Evolutionary conservation across 1,284 basidiomycete species (phyloP), one percentile per base, ranked within the genome.

Genomic region (Ustanciosporium gigantosporum): DNA sequence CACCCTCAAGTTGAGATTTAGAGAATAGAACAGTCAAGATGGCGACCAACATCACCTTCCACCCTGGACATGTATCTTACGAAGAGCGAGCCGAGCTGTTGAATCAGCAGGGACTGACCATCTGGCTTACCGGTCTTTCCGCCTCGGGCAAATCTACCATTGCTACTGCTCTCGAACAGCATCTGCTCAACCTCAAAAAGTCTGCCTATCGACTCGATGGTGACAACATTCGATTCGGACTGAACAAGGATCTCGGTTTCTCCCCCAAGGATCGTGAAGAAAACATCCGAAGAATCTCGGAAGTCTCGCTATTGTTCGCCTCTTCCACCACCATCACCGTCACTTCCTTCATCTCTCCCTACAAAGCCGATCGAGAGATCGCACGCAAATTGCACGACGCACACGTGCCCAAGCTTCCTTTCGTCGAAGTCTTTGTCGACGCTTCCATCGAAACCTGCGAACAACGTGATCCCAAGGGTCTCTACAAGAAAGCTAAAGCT

Each of bases 271-370:
- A 92, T 41, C 85, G 94, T 46, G 90, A 91, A 66, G 94, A 99
- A 81, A 99, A 99, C 80, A 97, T 99, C 76, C 87, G 94, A 45
- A 84, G 94, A 46, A 96, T 99, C 62, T 91, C 92, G 62, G 95
- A 99, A 85, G 91, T 98, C 41, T 88, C 95, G 23, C 91, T 91
- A 75, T 83, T 99, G 31, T 96, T 99, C 79, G 86, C 92, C 14
- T 89, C 93, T 68, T 86, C 92, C 3, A 87, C 85, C 31, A 88
- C 88, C 62, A 84, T 96, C 68, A 84, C 89, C 19, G 84, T 96
- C 75, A 95, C 95, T 7, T 93, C 94, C 22, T 99, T 99, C 82
- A 99, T 99, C 80, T 96, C 93, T 6, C 95, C 95, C n/a, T 97
- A 80, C 76, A 84, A 86, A 37, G 85, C 86, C 4, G 95, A 99